phyloP scores from a whole-genome alignment of 2,329 filamentous ascomycete species.

The Pseudocercospora musae region DNA sequence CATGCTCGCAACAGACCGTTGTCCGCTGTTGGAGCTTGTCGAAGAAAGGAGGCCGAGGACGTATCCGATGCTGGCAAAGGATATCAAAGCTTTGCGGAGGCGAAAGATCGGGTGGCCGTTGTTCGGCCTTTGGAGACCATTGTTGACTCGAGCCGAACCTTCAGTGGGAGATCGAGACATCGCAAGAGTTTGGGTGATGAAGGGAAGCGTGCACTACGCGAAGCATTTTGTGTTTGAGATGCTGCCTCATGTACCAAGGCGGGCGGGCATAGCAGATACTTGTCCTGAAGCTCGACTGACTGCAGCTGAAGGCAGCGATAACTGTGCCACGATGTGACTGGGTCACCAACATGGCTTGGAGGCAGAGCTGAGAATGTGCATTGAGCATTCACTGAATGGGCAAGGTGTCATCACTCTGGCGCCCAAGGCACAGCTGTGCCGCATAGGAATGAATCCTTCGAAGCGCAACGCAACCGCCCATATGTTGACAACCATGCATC shows the following conservation, averaged over 20 bases:
- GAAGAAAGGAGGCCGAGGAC: constrained; percentile 4
- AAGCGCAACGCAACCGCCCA: background rate
- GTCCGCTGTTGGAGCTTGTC: background rate
- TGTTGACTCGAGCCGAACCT: background rate
- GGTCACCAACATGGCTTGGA: background rate
- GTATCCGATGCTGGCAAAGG: constrained; percentile 8
- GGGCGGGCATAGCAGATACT: background rate
- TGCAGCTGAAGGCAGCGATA: background rate
- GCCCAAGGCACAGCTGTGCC: background rate
- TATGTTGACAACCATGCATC: background rate
- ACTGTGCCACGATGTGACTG: background rate
- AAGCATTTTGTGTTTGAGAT: background rate
- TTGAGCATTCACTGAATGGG: background rate
- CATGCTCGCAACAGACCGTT: background rate
- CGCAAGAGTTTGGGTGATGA: background rate
- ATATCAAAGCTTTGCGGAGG: constrained; percentile 10
- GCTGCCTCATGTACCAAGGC: background rate
- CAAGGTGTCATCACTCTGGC: background rate
- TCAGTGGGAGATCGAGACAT: background rate
- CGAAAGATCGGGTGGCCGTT: constrained; percentile 10
- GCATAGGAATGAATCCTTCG: background rate
- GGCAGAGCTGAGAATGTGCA: background rate
- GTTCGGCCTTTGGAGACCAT: background rate
- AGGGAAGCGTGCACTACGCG: background rate
- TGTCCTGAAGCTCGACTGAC: background rate